Evolutionary conservation across 768 basidiomycete species (phyloP), one percentile per base, ranked within the genome.

Genomic region (Trametes cingulata): DNA sequence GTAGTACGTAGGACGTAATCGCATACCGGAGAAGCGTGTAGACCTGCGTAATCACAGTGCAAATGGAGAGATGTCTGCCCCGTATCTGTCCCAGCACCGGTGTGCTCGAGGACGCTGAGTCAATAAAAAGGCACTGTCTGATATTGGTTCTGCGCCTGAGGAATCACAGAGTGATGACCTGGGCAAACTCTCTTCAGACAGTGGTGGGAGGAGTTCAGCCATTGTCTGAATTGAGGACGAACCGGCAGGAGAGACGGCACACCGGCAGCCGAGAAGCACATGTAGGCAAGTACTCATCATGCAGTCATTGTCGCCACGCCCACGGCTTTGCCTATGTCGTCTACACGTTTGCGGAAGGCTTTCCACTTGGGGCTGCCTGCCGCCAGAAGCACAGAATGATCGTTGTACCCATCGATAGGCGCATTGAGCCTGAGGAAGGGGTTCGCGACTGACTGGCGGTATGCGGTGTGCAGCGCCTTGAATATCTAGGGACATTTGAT

Each of bases 21-120:
- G 14, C 46, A 39, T n/a, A 27, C 41, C 25, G 7, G 6, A n/a
- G 25, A 15, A 49, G 24, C 29, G 33, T n/a, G n/a, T 6, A 33
- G 12, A 12, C 14, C 17, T 29, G 12, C n/a, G 25, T 29, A 49
- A 27, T 19, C 29, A 27, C 25, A 37, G 33, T 40, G 13, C 39
- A 5, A 20, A n/a, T 15, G 29, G 33, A 42, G 36, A 45, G 17
- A 61, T 81, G 76, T 80, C 19, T 62, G 78, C 91, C 90, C 82
- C 93, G 92, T 93, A 95, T 94, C 93, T 95, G 93, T 95, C 93
- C 84, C 87, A 88, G 78, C 78, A 76, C 78, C 77, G 75, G 85
- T 76, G 64, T 69, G 76, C 82, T 90, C 69, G 59, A 73, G 75
- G 78, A 77, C 83, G 76, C 85, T 85, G 85, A 90, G 92, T 93